Base-by-base conservation (phyloP, 208 protist species). In the Crithidia mellificae region DNA sequence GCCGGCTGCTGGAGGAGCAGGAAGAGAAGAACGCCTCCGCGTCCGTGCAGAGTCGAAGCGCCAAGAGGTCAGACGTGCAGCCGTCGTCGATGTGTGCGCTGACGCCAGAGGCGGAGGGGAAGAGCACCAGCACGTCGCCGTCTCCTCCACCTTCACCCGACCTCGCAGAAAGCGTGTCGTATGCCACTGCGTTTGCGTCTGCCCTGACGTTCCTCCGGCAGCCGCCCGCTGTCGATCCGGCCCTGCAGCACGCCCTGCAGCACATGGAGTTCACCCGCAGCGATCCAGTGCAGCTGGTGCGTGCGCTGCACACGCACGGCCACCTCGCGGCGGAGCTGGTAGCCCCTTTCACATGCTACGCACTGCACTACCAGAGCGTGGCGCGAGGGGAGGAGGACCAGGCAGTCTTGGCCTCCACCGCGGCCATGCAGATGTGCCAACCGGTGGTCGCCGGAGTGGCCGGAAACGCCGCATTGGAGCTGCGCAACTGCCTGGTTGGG, bases 1-100 rank as follows among this genome's bases (percentile, higher is more conserved):
- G 71, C 22, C 63, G 61, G 27, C 55, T 88, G 51, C 43, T 84
- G 20, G 30, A 43, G 36, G 65, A 82, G 46, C 55, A 68, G 30
- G 32, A 12, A 25, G 52, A 50, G n/a, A 7, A 65, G 6, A 38
- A 61, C 8, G 38, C 6, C 0, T 36, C 39, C 36, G 25, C 19
- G 22, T 19, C 24, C 6, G 19, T 39, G 11, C 15, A 22, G 43
- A 3, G 2, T 2, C 22, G n/a, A 17, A 17, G 3, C 5, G 43
- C 25, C 7, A n/a, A 27, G 25, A 17, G 15, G n/a, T 29, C 64
- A 24, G 64, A 39, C 6, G 38, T 2, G n/a, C 27, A 24, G 27
- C 30, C 8, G 27, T n/a, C 49, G 3, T 6, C 49, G 30, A 8
- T 27, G 22, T n/a, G 14, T 6, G 5, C 17, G 34, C 11, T 11